Percentiles rank a stretch among this genome's conserved stretches.
Evolutionary conservation across 1,139 yeast genomes (phyloP).

Genomic region (Meyerozyma elateridarum): DNA sequence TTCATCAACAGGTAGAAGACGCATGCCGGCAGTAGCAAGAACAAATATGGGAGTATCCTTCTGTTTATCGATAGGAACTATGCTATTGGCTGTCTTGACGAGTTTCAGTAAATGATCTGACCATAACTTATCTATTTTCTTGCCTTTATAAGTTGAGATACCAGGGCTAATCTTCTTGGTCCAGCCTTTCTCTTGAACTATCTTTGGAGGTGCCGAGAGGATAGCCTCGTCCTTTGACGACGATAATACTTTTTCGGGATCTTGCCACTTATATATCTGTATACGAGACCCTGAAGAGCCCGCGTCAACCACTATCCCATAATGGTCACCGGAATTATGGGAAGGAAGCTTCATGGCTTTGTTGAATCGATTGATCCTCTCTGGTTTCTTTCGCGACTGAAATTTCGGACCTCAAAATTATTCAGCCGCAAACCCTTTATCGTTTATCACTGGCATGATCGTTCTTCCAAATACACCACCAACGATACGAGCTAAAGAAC

Average conservation of each 20-base stretch:
- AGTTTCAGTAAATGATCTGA: conserved; percentile 52
- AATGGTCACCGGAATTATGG: conserved; percentile 21
- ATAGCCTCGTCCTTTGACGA: conserved; percentile 19
- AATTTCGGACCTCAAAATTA: too few relatives aligned
- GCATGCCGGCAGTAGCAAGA: conserved; percentile 81
- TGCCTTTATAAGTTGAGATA: conserved; percentile 51
- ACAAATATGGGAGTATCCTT: conserved; percentile 64
- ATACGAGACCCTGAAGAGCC: conserved; percentile 80
- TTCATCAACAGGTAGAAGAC: conserved; percentile 48
- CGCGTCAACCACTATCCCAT: conserved; percentile 75
- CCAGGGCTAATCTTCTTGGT: conserved; percentile 65
- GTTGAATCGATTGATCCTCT: conserved; percentile 1
- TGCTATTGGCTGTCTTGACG: conserved; percentile 51
- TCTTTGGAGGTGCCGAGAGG: conserved; percentile 55
- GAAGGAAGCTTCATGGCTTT: conserved; percentile 2
- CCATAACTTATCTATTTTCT: conserved; percentile 50
- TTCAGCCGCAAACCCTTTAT: not conserved
- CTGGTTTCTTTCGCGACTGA: too few relatives aligned
- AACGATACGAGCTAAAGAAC: conserved; percentile 13
- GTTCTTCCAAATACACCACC: conserved; percentile 33
- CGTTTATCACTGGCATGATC: conserved; percentile 17
- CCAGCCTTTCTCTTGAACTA: conserved; percentile 58
- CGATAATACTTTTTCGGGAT: conserved; percentile 28
- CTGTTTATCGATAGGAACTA: conserved; percentile 53
- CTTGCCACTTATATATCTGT: conserved; percentile 65